phyloP scores from a whole-genome alignment of 169 alveolate genomes.

The Toxoplasma gondii region DNA sequence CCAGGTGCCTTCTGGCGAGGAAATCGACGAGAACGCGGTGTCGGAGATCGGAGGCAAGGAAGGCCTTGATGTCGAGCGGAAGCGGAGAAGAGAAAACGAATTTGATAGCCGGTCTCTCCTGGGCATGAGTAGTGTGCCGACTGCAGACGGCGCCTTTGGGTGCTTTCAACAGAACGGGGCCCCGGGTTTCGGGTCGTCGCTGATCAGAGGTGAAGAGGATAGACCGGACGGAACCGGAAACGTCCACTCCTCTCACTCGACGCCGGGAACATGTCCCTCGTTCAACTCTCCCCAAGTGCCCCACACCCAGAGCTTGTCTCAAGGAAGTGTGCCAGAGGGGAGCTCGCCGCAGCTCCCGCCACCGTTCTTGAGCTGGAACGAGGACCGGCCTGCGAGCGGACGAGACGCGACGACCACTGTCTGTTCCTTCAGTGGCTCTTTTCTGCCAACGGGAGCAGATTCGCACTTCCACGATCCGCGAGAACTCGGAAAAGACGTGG shows the following conservation, averaged over 20 bases:
- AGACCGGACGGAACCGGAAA: background rate
- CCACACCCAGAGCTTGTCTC: background rate
- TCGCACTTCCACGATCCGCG: background rate
- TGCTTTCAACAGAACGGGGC: background rate
- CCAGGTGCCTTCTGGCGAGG: background rate
- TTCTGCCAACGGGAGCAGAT: background rate
- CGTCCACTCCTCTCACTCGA: background rate
- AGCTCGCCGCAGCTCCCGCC: background rate
- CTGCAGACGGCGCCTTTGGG: background rate
- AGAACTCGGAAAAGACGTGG: background rate
- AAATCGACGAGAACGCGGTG: background rate
- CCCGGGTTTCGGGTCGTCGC: background rate
- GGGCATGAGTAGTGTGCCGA: background rate
- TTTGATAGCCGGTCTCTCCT: background rate
- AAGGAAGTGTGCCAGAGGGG: background rate
- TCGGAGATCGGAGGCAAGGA: background rate
- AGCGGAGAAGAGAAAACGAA: background rate
- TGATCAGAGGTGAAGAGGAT: background rate
- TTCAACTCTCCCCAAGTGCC: background rate
- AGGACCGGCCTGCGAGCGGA: background rate
- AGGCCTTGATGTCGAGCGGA: background rate
- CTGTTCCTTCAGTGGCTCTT: background rate
- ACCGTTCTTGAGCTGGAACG: background rate
- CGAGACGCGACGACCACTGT: background rate
- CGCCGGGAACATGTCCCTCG: background rate